Evolutionary conservation across 495 filamentous ascomycete genomes (phyloP).

Genomic region (Aspergillus homomorphus): DNA sequence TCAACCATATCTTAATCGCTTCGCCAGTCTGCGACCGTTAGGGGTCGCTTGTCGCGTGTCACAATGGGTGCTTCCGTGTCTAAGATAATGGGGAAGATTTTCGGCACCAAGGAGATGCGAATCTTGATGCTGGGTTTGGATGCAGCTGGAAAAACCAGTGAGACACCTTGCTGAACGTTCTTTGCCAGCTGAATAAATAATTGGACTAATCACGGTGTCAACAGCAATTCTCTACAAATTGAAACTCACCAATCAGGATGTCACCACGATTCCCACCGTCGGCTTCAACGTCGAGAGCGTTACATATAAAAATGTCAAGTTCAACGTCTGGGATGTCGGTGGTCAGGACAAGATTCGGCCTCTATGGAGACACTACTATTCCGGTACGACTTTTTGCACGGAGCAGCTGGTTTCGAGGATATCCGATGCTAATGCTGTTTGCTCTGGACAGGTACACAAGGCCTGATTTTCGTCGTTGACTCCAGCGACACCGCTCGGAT

Average conservation of each 20-base stretch:
- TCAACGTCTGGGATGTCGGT: slow-evolving; percentile 99
- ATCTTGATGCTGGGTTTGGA: slow-evolving; percentile 97
- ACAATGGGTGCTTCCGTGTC: slow-evolving; percentile 78
- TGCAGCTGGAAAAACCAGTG: slow-evolving; percentile 96
- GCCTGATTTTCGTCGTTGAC: slow-evolving; percentile 96
- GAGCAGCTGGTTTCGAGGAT: neutral
- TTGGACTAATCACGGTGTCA: slow-evolving; percentile 3
- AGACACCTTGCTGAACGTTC: slow-evolving; percentile 19
- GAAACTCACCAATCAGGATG: slow-evolving; percentile 88
- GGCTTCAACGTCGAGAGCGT: slow-evolving; percentile 99
- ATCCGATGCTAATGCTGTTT: slow-evolving; percentile 6
- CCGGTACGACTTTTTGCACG: slow-evolving; percentile 53
- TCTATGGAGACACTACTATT: slow-evolving; percentile 98
- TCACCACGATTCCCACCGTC: slow-evolving; percentile 98
- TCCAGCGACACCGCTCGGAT: slow-evolving; percentile 82
- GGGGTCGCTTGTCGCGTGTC: slow-evolving; percentile 20
- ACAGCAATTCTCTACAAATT: slow-evolving; percentile 97
- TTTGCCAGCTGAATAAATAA: neutral
- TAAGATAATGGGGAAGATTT: slow-evolving; percentile 94
- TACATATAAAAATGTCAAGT: slow-evolving; percentile 98
- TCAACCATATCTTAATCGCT: slow-evolving; percentile 3
- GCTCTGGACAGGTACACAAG: slow-evolving; percentile 71
- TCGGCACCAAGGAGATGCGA: slow-evolving; percentile 98
- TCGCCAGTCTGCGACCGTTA: slow-evolving; percentile 7
- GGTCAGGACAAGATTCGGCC: slow-evolving; percentile 99